These are phyloP conservation scores for Mitragyna speciosa DNA, from an alignment of 257 asterid species.

Conservation along the genomic window DNA sequence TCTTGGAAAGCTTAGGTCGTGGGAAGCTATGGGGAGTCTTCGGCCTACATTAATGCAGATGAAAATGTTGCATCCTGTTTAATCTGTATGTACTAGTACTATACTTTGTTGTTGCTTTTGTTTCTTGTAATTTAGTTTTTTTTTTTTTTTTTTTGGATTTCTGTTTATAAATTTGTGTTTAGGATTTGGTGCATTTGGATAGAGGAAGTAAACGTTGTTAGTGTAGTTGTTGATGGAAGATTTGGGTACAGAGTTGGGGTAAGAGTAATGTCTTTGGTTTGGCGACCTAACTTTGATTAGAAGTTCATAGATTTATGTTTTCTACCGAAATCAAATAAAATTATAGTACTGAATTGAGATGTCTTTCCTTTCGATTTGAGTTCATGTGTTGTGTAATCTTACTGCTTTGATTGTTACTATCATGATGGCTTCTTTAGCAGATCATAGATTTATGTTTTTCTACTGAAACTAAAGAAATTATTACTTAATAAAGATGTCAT, in stretches of 20 bases:
- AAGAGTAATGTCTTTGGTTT: conserved; percentile 16
- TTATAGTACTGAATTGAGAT: conserved; percentile 7
- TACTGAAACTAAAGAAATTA: too few relatives aligned
- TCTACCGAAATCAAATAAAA: conserved; percentile 24
- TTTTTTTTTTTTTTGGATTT: not conserved
- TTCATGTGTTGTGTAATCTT: not conserved
- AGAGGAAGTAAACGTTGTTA: not conserved
- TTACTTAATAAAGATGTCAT: too few relatives aligned
- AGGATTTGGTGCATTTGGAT: conserved; percentile 6
- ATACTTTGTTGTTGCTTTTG: not conserved
- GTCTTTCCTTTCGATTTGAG: not conserved
- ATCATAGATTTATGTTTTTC: too few relatives aligned
- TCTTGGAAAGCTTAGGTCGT: conserved; percentile 55
- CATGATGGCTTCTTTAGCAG: not conserved
- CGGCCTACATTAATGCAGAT: conserved; percentile 30
- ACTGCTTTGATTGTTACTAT: not conserved
- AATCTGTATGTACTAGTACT: not conserved
- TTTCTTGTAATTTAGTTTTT: not conserved
- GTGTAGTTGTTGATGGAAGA: conserved; percentile 8
- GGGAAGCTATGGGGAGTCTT: conserved; percentile 84
- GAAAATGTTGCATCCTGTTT: not conserved
- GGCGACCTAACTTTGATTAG: conserved; percentile 29
- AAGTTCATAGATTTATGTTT: conserved; percentile 11
- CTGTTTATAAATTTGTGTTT: conserved; percentile 9
- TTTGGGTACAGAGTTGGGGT: not conserved